Evolutionary conservation across 371 early-diverging fungal genomes (phyloP).

Genomic region (Parasitella parasitica): DNA sequence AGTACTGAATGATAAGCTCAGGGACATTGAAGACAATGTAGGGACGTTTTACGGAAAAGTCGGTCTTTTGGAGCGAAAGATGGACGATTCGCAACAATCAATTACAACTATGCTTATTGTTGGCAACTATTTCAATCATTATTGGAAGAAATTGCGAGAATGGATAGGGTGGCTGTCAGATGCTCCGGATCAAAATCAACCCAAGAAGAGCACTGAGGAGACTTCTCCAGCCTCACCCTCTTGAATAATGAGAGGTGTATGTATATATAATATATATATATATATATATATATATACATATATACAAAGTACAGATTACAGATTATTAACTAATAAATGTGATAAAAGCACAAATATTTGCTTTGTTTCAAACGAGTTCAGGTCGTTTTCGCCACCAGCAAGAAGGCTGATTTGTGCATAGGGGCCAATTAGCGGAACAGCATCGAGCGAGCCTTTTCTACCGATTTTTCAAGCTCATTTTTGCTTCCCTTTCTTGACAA

Average conservation of each 20-base stretch:
- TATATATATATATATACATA: too few relatives aligned
- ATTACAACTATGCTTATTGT: conserved; percentile 49
- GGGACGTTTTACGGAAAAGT: conserved; percentile 44
- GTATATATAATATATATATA: too few relatives aligned
- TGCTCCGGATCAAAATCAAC: not conserved
- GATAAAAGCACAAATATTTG: too few relatives aligned
- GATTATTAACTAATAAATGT: too few relatives aligned
- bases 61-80: conserved; percentile 38
- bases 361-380: too few relatives aligned
- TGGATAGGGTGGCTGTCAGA: conserved; percentile 20
- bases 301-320: too few relatives aligned
- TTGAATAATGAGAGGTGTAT: too few relatives aligned
- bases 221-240: not conserved
- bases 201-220: not conserved
- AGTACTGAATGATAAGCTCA: conserved; percentile 45
- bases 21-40: conserved; percentile 49
- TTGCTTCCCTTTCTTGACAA: not conserved
- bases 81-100: conserved; percentile 50
- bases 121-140: conserved; percentile 50
- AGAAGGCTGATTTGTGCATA: too few relatives aligned
- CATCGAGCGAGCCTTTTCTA: too few relatives aligned
- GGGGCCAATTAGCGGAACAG: too few relatives aligned
- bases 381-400: too few relatives aligned
- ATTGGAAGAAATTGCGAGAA: conserved; percentile 38
- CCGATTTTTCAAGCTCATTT: not conserved